Percentiles rank a stretch among this genome's conserved stretches.
These are phyloP conservation scores for Neurospora sp. DNA, from an alignment of 495 filamentous ascomycete species.

Conservation along the genomic window DNA sequence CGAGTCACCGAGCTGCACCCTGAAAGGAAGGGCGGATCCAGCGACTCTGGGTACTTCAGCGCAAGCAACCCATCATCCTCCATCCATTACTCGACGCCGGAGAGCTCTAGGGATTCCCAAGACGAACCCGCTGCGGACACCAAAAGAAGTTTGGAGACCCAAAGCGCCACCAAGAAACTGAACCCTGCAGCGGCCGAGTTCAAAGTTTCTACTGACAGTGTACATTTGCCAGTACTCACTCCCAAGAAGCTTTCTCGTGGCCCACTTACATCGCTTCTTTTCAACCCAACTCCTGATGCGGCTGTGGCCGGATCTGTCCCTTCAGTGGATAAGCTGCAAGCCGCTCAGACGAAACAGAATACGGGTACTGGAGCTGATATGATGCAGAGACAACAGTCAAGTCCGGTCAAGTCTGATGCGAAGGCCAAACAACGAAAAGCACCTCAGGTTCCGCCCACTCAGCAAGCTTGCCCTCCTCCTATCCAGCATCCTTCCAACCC, in stretches of 20 bases:
- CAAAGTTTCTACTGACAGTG: slow-evolving; percentile 2
- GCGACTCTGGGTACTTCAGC: slow-evolving; percentile 13
- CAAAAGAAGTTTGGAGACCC: not conserved
- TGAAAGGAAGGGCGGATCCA: not conserved
- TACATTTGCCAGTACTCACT: not conserved
- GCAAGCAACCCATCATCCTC: not conserved
- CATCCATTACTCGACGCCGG: not conserved
- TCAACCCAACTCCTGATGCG: not conserved
- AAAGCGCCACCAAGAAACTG: slow-evolving; percentile 7
- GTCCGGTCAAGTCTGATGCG: not conserved
- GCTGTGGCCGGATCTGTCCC: not conserved
- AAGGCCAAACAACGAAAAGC: not conserved
- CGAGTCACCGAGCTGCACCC: not conserved
- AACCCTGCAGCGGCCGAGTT: slow-evolving; percentile 24
- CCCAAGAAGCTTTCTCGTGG: slow-evolving; percentile 14
- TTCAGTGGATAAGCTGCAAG: not conserved
- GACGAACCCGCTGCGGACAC: not conserved
- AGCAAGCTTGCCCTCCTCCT: not conserved
- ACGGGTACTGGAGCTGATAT: not conserved
- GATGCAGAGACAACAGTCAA: not conserved
- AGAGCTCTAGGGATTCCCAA: not conserved
- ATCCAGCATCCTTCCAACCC: not conserved
- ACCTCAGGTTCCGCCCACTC: not conserved
- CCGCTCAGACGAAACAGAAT: not conserved
- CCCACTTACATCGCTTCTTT: slow-evolving; percentile 7